Conservation (phyloP, 495 filamentous ascomycete genomes). For the Penicillium tannophilum region DNA sequence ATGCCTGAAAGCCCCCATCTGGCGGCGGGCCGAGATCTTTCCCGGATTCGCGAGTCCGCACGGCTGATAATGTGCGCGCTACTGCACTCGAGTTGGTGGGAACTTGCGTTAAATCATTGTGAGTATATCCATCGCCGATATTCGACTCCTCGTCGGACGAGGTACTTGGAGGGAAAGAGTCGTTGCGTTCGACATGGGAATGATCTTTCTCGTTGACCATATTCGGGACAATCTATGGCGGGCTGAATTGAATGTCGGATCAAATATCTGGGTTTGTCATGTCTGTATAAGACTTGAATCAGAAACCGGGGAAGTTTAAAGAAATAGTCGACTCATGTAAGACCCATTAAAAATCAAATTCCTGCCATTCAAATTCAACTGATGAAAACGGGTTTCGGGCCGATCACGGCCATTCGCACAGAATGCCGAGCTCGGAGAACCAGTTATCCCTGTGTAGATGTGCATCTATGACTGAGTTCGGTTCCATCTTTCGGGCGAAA, state of each 20-base stretch:
- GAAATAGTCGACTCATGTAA: background rate
- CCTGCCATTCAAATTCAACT: background rate
- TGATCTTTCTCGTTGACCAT: conserved; percentile 3
- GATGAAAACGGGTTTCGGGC: conserved; percentile 18
- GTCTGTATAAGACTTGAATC: background rate
- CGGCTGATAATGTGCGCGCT: conserved; percentile 37
- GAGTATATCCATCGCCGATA: conserved; percentile 9
- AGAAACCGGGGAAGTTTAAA: background rate
- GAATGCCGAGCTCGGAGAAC: conserved; percentile 21
- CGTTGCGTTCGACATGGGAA: conserved; percentile 6
- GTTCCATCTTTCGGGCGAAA: too few species aligned
- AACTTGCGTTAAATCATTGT: conserved; percentile 22
- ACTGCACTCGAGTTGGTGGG: conserved; percentile 34
- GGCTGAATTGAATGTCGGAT: background rate
- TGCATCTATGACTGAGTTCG: too few species aligned
- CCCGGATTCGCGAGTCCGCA: conserved; percentile 50
- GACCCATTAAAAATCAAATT: conserved; percentile 3
- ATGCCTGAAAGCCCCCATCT: conserved; percentile 62
- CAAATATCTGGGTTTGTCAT: background rate
- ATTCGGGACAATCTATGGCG: background rate
- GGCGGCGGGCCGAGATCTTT: conserved; percentile 53
- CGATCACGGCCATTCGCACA: conserved; percentile 27
- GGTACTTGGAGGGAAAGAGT: conserved; percentile 1
- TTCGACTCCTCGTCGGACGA: conserved; percentile 31
- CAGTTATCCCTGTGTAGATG: background rate